Evolutionary conservation across 2,329 filamentous ascomycete species (phyloP).

Genomic region (Myriangium duriaei): DNA sequence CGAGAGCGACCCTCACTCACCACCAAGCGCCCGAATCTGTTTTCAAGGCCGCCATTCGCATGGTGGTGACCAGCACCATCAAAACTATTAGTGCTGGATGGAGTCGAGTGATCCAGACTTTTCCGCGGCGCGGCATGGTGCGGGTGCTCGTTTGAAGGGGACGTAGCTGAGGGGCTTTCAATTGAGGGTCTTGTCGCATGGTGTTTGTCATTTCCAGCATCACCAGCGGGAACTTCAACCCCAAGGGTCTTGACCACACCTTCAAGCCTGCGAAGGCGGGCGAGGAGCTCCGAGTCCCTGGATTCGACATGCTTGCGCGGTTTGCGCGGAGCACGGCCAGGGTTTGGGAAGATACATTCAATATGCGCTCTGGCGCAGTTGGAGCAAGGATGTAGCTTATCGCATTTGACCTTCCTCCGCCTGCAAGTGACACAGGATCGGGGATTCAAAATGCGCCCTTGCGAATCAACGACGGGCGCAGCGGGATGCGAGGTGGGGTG

Average conservation of each 20-base stretch:
- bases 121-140: neutral
- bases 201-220: conserved; percentile 19
- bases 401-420: conserved; percentile 59
- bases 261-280: conserved; percentile 59
- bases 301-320: conserved; percentile 49
- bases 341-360: conserved; percentile 61
- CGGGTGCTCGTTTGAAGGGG: conserved; percentile 2
- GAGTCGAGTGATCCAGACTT: conserved; percentile 4
- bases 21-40: conserved; percentile 54
- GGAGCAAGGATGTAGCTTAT: conserved; percentile 64
- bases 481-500: conserved; percentile 1
- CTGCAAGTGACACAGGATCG: conserved; percentile 41
- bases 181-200: conserved; percentile 1
- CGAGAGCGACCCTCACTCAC: conserved; percentile 57
- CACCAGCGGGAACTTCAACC: conserved; percentile 21
- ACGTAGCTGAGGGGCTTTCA: conserved; percentile 1
- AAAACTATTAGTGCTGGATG: neutral
- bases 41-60: conserved; percentile 21
- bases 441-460: conserved; percentile 24
- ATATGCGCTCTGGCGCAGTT: conserved; percentile 61
- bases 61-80: conserved; percentile 1
- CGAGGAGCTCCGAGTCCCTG: conserved; percentile 51
- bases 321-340: conserved; percentile 58
- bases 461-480: conserved; percentile 16
- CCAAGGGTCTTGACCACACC: conserved; percentile 56